Evolutionary conservation across 108 stramenopile species (phyloP), one percentile per base, ranked within the genome.

Genomic region (Nitzschia palea): DNA sequence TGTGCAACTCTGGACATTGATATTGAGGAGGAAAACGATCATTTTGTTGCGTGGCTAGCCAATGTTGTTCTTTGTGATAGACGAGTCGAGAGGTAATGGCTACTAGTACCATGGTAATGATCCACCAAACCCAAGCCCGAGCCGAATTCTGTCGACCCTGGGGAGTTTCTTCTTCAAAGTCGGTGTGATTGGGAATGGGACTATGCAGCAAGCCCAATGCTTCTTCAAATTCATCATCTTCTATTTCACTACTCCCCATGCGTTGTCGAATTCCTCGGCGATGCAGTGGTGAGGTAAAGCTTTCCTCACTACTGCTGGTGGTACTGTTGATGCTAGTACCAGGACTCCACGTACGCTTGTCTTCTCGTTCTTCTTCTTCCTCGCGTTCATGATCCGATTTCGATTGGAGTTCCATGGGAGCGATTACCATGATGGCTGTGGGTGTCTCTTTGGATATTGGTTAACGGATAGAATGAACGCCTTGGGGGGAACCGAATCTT

Each of bases 111-210:
- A 60, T 60, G 29, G 59, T 60, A 12, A 60, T 25, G 1, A 60
- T 26, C 59, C 59, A 60, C 59, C 59, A 60, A 4, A 42, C 43
- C 59, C 59, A 60, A 42, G 59, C 59, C 1, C 59, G 20, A 9
- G 40, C 37, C 5, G 59, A 60, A 3, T 40, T 43, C 26, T 40
- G 2, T 25, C 36, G 9, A 18, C 59, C 37, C 23, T 42, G 25
- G 23, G 23, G 5, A 14, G 22, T 26, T 60, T 60, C 32, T 60
- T 60, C 37, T 43, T 60, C 59, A 37, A 60, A 60, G 9, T 28
- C 30, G 17, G 31, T 17, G 31, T 55, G 54, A 55, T 55, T 30
- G 6, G 31, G 27, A 55, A 55, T 55, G 27, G 31, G 54, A 20
- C 30, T 23, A 55, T 31, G 27, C 54, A 55, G 17, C 17, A 60